A percentile compares a stretch with the other conserved stretches of the same genome.
Conservation (phyloP, 768 basidiomycete genomes). For the Pisolithus sp. region DNA sequence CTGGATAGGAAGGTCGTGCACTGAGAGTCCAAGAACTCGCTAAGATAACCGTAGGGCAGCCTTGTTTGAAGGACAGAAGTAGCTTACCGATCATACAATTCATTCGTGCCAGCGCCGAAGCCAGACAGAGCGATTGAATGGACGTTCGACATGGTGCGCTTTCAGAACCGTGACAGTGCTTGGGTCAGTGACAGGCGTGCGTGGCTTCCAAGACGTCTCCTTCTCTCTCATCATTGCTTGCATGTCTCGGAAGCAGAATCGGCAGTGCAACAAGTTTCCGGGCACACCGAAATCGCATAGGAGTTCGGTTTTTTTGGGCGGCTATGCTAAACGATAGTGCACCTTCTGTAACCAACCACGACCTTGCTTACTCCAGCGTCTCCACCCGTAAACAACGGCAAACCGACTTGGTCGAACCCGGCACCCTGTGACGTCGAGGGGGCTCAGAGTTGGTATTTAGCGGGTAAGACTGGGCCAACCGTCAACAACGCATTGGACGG, state of each 20-base stretch:
- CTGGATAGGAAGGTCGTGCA: conserved; percentile 78
- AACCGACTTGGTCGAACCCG: no score
- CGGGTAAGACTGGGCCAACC: no score
- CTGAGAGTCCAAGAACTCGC: conserved; percentile 29
- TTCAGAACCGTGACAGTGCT: neutral
- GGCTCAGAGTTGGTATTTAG: no score
- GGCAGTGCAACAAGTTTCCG: no score
- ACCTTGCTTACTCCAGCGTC: neutral
- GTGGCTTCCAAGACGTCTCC: neutral
- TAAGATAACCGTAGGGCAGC: neutral
- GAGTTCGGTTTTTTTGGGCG: no score
- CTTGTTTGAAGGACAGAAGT: neutral
- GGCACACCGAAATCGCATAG: no score
- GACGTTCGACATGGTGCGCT: conserved; percentile 34
- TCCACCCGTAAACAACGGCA: neutral
- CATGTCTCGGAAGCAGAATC: no score
- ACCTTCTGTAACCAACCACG: no score
- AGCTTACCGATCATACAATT: conserved; percentile 65
- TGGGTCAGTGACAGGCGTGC: neutral
- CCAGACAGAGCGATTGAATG: conserved; percentile 66
- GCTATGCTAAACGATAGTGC: no score
- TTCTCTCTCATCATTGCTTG: no score
- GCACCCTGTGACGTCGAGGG: no score
- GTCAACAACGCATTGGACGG: neutral
- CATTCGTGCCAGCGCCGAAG: conserved; percentile 77